Conservation (phyloP, 1,284 basidiomycete species). For the Austroboletus niveus region DNA sequence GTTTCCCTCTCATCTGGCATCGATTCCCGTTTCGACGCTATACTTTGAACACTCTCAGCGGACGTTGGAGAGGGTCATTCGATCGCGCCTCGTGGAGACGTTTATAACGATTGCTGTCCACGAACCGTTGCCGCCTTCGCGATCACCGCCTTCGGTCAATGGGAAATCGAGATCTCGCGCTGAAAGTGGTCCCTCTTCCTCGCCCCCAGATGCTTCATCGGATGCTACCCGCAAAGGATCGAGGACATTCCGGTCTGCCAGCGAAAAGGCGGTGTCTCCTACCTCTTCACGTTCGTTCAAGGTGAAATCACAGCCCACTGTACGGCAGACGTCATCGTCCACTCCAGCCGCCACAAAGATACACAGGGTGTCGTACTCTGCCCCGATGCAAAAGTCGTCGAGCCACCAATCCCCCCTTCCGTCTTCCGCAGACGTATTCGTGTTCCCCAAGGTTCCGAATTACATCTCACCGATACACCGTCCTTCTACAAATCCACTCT, state of each 20-base stretch:
- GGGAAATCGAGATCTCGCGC: conserved; percentile 22
- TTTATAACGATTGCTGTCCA: conserved; percentile 60
- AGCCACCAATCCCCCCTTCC: conserved; percentile 23
- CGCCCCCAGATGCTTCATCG: conserved; percentile 2
- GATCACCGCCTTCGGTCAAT: conserved; percentile 14
- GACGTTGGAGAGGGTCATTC: conserved; percentile 64
- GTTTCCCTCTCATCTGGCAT: conserved; percentile 14
- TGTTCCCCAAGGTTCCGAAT: conserved; percentile 42
- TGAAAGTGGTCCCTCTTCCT: conserved; percentile 22
- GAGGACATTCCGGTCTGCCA: conserved; percentile 8
- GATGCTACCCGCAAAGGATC: conserved; percentile 15
- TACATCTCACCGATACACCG: conserved; percentile 70
- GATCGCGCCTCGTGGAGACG: conserved; percentile 76
- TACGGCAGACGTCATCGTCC: conserved; percentile 21
- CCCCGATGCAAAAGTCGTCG: conserved; percentile 21
- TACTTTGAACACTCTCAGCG: conserved; percentile 61
- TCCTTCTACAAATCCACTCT: conserved; percentile 77
- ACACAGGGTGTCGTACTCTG: conserved; percentile 25
- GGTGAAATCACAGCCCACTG: conserved; percentile 14
- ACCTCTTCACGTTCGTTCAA: conserved; percentile 11
- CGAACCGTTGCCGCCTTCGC: conserved; percentile 16
- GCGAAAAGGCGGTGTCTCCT: conserved; percentile 15
- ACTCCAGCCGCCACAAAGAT: conserved; percentile 17
- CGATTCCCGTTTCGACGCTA: conserved; percentile 27
- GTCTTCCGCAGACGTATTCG: conserved; percentile 17